Conservation (phyloP, 805 yeast species). For the Lipomyces lipofer region DNA sequence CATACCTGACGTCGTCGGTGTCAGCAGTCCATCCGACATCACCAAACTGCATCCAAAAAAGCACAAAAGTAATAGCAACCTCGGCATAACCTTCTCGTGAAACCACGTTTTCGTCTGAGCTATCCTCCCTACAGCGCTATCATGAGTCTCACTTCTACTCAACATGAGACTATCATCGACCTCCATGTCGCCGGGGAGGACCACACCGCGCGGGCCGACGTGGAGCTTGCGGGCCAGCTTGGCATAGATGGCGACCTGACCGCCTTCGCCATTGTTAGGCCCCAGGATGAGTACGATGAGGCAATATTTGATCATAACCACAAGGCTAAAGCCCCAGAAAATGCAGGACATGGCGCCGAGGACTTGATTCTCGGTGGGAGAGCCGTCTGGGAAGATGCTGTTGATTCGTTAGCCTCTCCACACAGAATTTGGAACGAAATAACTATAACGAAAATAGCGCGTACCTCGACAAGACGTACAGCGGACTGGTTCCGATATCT, state of each 20-base stretch:
- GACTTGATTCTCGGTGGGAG: conserved; percentile 45
- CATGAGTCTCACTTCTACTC: conserved; percentile 44
- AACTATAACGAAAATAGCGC: not conserved
- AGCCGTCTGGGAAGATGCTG: conserved; percentile 36
- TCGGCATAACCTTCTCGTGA: conserved; percentile 32
- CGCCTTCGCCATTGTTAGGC: conserved; percentile 63
- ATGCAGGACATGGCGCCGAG: conserved; percentile 55
- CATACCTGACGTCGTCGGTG: conserved; percentile 57
- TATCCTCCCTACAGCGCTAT: conserved; percentile 8
- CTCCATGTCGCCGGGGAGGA: conserved; percentile 43
- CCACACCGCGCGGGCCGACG: conserved; percentile 43
- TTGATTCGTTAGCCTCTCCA: not conserved
- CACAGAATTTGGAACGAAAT: not conserved
- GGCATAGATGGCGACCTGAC: conserved; percentile 64
- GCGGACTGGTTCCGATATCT: conserved; percentile 63
- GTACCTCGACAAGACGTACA: conserved; percentile 48
- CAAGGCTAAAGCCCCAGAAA: conserved; percentile 55
- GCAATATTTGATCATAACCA: conserved; percentile 55
- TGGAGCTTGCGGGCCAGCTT: conserved; percentile 53
- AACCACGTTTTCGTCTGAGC: conserved; percentile 28
- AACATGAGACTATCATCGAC: conserved; percentile 40
- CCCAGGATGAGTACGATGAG: conserved; percentile 52
- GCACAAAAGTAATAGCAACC: conserved; percentile 41
- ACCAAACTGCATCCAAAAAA: conserved; percentile 60
- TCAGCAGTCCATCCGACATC: conserved; percentile 59